Base-by-base conservation (phyloP, 2,329 filamentous ascomycete species). In the Aureobasidium lini region DNA sequence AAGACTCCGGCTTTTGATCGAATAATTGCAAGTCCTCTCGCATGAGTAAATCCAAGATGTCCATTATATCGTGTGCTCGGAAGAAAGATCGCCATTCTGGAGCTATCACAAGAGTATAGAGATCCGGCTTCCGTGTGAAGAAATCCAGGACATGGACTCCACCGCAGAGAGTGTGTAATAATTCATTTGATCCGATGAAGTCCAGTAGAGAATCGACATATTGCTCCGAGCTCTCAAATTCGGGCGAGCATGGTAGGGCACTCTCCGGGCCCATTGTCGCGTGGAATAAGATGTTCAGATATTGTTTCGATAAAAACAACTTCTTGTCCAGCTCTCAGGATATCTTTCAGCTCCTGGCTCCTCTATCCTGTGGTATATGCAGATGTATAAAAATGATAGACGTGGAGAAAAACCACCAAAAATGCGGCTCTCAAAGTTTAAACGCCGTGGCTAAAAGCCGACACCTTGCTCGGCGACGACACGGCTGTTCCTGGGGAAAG, bases 81-180 rank as follows among this genome's bases (percentile, higher is more conserved):
- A 97, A 86, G 75, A 91, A 97, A 0, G 78, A 70, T 64, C 89
- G 84, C 94, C 94, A 99, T 72, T 91, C 85, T 62, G 81, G 71
- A 0, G 91, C 89, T 1, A 99, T 73, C 1, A 93, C 81, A 1
- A 82, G 79, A 56, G 87, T 83, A 71, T 96, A 99, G 0, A 96
- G 80, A 63, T 90, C 88, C 5, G 90, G 89, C 49, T 90, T 84
- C 43, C 84, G 84, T 2, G 91, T 96, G 75, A 96, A 90, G 74
- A 99, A 97, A 72, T 99, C 94, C 60, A 97, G 81, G 63, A 99
- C 92, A 70, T 99, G 94, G 0, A 97, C 89, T n/a, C 93, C 92
- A 57, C 94, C 94, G 70, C 91, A 96, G n/a, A 99, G 80, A 29
- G 89, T 90, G 64, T 90, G 88, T 66, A 96, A 91, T 1, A 90